Conservation (phyloP, 176 grass and related monocot genomes). For the Cymbopogon citratus region DNA sequence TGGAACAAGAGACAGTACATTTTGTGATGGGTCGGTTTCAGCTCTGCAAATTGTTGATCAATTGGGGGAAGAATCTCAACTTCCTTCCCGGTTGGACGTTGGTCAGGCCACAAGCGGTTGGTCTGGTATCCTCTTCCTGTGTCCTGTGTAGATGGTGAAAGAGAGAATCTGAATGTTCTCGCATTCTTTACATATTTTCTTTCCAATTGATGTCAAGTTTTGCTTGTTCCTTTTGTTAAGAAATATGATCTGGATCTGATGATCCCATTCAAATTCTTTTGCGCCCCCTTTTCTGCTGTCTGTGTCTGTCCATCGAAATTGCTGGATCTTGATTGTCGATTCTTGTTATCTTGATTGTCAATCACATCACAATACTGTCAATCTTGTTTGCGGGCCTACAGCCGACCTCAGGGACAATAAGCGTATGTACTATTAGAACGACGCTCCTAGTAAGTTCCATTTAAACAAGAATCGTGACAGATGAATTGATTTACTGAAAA, state of each 20-base stretch:
- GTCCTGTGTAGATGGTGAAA: not conserved
- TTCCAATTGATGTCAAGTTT: not conserved
- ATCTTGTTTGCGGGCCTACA: not conserved
- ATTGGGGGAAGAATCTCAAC: not conserved
- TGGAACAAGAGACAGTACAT: no score
- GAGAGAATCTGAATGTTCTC: conserved; percentile 11
- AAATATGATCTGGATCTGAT: not conserved
- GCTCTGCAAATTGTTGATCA: conserved; percentile 2
- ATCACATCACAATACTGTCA: not conserved
- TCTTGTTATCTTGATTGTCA: not conserved
- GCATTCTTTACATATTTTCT: conserved; percentile 5
- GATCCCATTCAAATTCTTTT: not conserved
- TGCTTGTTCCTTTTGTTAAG: not conserved
- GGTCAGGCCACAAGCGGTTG: conserved; percentile 6
- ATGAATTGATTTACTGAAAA: no score
- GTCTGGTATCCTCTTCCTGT: not conserved
- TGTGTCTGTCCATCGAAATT: not conserved
- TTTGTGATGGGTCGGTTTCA: not conserved
- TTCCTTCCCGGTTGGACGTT: not conserved
- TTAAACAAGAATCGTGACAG: no score
- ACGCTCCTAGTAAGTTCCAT: no score
- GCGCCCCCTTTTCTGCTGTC: not conserved
- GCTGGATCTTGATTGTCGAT: not conserved
- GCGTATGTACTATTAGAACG: no score
- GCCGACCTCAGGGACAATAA: no score